phyloP scores from a whole-genome alignment of 768 basidiomycete species.

The Cyathus striatus region DNA sequence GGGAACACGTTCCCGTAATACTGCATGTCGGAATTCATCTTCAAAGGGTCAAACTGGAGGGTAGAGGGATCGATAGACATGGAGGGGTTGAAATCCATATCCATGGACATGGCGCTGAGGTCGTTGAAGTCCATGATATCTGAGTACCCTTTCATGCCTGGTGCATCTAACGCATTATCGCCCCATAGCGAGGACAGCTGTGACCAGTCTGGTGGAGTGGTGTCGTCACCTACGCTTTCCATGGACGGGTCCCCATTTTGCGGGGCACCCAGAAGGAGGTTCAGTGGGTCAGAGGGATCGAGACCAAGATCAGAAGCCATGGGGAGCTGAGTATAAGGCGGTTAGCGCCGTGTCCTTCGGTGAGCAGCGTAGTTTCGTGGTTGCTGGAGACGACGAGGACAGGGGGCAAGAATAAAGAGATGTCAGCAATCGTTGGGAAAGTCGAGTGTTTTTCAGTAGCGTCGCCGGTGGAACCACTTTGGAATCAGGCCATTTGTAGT shows the following conservation, averaged over 20 bases:
- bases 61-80: conserved; percentile 62
- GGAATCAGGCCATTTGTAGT: conserved; percentile 14
- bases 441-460: not conserved
- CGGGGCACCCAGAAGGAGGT: conserved; percentile 44
- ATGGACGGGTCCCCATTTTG: conserved; percentile 25
- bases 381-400: not conserved
- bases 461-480: conserved; percentile 9
- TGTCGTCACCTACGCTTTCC: conserved; percentile 20
- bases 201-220: conserved; percentile 47
- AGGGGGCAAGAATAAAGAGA: not conserved
- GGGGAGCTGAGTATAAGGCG: conserved; percentile 5
- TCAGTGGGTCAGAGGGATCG: conserved; percentile 55
- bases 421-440: not conserved
- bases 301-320: conserved; percentile 41
- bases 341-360: not conserved
- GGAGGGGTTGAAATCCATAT: conserved; percentile 57
- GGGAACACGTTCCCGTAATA: conserved; percentile 1
- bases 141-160: conserved; percentile 22
- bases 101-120: conserved; percentile 39
- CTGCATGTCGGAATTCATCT: conserved; percentile 6
- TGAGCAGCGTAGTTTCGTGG: not conserved
- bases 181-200: conserved; percentile 47
- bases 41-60: conserved; percentile 42
- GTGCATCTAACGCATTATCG: conserved; percentile 20
- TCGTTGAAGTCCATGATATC: conserved; percentile 40